Conservation (phyloP, 371 early-diverging fungal genomes). For the Mortierella sp. region DNA sequence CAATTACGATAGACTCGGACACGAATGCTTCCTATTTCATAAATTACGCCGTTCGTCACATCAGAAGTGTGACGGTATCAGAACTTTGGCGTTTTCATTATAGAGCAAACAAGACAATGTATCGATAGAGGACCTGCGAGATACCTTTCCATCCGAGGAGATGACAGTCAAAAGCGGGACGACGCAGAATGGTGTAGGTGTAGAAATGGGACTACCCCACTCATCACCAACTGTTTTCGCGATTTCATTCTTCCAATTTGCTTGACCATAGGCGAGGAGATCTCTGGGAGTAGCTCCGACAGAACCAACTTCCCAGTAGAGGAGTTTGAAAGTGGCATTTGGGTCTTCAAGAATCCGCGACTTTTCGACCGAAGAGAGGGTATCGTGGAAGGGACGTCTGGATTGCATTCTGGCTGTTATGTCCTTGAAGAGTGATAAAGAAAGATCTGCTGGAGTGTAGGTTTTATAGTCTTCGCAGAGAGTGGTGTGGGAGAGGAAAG, state of each 20-base stretch:
- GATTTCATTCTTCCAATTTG: slow-evolving; percentile 24
- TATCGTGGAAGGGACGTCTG: slow-evolving; percentile 10
- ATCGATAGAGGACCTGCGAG: too few species aligned
- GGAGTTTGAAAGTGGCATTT: slow-evolving; percentile 7
- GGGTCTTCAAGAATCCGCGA: slow-evolving; percentile 11
- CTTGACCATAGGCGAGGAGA: slow-evolving; percentile 33
- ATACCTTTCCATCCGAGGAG: slow-evolving; percentile 33
- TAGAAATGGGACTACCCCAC: background rate
- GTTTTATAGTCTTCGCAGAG: too few species aligned
- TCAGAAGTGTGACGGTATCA: too few species aligned
- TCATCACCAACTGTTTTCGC: background rate
- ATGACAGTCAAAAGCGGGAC: slow-evolving; percentile 27
- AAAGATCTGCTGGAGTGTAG: too few species aligned
- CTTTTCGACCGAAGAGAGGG: slow-evolving; percentile 22
- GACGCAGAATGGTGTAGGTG: slow-evolving; percentile 31
- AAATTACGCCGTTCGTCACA: too few species aligned
- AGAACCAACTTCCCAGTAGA: slow-evolving; percentile 29
- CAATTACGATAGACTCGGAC: slow-evolving; percentile 27
- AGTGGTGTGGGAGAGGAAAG: too few species aligned
- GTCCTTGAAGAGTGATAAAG: too few species aligned
- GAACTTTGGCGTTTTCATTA: too few species aligned
- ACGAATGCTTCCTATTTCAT: slow-evolving; percentile 17
- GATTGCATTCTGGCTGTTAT: too few species aligned
- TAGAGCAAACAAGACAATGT: background rate
- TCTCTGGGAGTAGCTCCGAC: slow-evolving; percentile 28